Base-by-base conservation (phyloP, 2,329 filamentous ascomycete species). In the Truncatella angustata region DNA sequence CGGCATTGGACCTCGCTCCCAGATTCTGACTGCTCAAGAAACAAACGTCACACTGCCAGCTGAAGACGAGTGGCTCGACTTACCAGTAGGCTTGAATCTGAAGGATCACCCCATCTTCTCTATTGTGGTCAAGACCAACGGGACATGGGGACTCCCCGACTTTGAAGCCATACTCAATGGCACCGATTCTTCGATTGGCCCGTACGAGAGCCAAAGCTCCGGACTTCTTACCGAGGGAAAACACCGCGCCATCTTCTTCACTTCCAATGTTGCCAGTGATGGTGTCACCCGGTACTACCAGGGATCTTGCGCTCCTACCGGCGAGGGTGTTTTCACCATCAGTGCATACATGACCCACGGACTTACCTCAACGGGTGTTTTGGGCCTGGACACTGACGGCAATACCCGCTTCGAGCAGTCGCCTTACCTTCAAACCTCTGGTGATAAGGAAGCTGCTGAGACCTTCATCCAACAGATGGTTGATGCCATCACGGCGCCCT, bases 61-160 rank as follows among this genome's bases (percentile, higher is more conserved):
- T 9, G 49, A 56, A 52, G 52, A 55, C 11, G 54, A 62, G 26
- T 63, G 62, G 62, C 59, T 64, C 47, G 57, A 63, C 24, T 57
- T 64, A 2, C 63, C 63, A 35, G 59, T 60, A 28, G 59, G 59
- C 45, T 5, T 52, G 50, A 53, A 50, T 53, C 48, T 61, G 44
- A 49, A 54, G 56, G 58, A 61, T 53, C 59, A 61, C 51, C 51
- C 57, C 18, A 56, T 64, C 43, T 63, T 59, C 30, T 55, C 60
- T 24, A 58, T 70, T 48, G 51, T 62, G n/a, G 59, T 70, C 50
- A 52, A 63, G 16, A 64, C 62, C 48, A 68, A 63, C 35, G 46
- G 32, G 3, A 49, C 32, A 18, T 49, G 18, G 18, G 30, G 32
- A n/a, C 32, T 37, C 12, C 20, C 21, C 46, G 35, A 49, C 34